Percentiles rank a stretch among this genome's conserved stretches.
These are phyloP conservation scores for Vitis amurensis DNA, from an alignment of 164 flowering plant species.

Conservation along the genomic window DNA sequence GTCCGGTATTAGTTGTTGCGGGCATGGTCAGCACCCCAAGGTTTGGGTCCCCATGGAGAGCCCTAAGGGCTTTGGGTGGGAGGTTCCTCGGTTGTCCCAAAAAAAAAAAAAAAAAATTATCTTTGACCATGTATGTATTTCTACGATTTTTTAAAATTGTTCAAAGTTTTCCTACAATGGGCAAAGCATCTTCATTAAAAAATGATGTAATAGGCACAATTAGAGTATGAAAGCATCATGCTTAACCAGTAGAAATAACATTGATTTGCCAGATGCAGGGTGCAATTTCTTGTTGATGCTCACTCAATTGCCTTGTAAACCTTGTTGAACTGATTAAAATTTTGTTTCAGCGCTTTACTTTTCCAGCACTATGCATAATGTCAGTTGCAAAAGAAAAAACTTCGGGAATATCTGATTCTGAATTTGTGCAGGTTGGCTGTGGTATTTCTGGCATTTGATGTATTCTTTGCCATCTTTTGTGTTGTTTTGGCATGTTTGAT, in stretches of 20 bases:
- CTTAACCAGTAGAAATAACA: background rate
- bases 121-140: too few relatives aligned
- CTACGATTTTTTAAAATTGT: too few relatives aligned
- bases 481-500: slow-evolving; percentile 95
- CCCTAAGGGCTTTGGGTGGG: too few relatives aligned
- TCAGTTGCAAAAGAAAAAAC: background rate
- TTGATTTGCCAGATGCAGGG: background rate
- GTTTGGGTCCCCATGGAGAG: too few relatives aligned
- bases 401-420: slow-evolving; percentile 16
- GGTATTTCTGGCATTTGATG: slow-evolving; percentile 95
- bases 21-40: too few relatives aligned
- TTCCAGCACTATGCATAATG: background rate
- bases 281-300: background rate
- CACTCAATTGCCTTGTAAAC: too few relatives aligned
- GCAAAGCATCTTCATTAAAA: background rate
- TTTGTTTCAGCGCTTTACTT: background rate
- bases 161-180: background rate
- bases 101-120: too few relatives aligned
- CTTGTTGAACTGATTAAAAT: background rate
- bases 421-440: slow-evolving; percentile 84
- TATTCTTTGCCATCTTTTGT: slow-evolving; percentile 95
- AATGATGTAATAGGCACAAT: background rate
- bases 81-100: too few relatives aligned
- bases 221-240: background rate
- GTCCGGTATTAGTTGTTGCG: too few relatives aligned